Percentiles rank a stretch among this genome's conserved stretches.
phyloP scores from a whole-genome alignment of 1,284 basidiomycete species.

The Microbotryum violaceum region DNA sequence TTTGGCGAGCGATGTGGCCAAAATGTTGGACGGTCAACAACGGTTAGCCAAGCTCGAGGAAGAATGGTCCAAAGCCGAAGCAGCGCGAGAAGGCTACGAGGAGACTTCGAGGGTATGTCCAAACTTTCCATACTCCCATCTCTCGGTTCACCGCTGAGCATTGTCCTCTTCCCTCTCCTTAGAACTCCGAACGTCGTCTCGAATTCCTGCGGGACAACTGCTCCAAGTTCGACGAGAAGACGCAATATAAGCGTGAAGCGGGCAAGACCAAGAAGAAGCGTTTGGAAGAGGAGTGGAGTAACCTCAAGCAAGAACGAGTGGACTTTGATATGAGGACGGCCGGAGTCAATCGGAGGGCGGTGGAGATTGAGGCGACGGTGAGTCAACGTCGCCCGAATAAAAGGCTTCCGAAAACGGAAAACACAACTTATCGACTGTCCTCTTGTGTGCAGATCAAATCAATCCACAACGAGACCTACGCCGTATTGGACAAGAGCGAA shows the following conservation, averaged over 20 bases:
- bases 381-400: background rate
- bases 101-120: conserved; percentile 11
- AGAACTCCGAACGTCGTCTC: conserved; percentile 24
- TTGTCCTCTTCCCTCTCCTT: background rate
- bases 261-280: conserved; percentile 17
- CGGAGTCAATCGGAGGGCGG: conserved; percentile 2
- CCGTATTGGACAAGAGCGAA: background rate
- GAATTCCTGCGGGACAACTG: conserved; percentile 22
- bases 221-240: conserved; percentile 25
- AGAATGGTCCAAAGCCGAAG: conserved; percentile 26
- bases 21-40: conserved; percentile 20
- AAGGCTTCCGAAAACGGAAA: too few relatives aligned
- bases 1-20: conserved; percentile 28
- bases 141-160: background rate
- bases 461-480: background rate
- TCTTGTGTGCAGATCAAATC: background rate
- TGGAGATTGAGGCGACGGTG: conserved; percentile 26
- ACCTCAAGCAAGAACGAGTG: too few relatives aligned
- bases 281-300: conserved; percentile 17
- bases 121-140: background rate
- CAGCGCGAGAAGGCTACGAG: background rate
- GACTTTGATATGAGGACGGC: conserved; percentile 1
- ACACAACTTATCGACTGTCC: background rate
- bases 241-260: conserved; percentile 17
- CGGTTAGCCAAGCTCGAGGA: conserved; percentile 16